Evolutionary conservation across 2,329 filamentous ascomycete species (phyloP).

Genomic region (Alternaria sp.): DNA sequence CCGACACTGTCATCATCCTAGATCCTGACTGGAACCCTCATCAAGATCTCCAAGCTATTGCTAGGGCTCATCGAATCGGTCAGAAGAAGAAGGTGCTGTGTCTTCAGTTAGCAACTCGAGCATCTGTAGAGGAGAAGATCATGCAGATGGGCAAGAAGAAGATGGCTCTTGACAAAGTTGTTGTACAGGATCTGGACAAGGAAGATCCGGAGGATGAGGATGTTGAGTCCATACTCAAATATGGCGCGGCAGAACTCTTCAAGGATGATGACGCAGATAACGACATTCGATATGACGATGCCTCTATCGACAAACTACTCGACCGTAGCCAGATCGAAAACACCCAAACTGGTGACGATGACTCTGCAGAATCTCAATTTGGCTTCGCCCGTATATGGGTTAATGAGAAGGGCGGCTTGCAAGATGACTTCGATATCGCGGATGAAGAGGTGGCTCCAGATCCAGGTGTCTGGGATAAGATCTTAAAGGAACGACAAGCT

Average conservation of each 20-base stretch:
- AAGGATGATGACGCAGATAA: conserved; percentile 73
- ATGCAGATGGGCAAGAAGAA: conserved; percentile 96
- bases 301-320: conserved; percentile 87
- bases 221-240: conserved; percentile 84
- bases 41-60: conserved; percentile 95
- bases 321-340: conserved; percentile 84
- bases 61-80: conserved; percentile 92
- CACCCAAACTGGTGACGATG: conserved; percentile 69
- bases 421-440: conserved; percentile 67
- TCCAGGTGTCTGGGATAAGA: conserved; percentile 85
- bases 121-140: conserved; percentile 92
- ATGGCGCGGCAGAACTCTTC: conserved; percentile 88
- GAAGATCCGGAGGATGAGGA: conserved; percentile 82
- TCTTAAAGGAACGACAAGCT: conserved; percentile 82
- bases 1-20: conserved; percentile 96
- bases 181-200: conserved; percentile 90
- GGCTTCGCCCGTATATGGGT: conserved; percentile 92
- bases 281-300: conserved; percentile 81
- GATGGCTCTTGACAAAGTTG: conserved; percentile 91
- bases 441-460: conserved; percentile 66
- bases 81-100: conserved; percentile 96
- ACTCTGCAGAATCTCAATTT: conserved; percentile 79
- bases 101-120: conserved; percentile 91
- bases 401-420: conserved; percentile 75
- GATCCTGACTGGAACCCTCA: conserved; percentile 98